Conservation (phyloP, 306 rosid species). For the Phaseolus lunatus region DNA sequence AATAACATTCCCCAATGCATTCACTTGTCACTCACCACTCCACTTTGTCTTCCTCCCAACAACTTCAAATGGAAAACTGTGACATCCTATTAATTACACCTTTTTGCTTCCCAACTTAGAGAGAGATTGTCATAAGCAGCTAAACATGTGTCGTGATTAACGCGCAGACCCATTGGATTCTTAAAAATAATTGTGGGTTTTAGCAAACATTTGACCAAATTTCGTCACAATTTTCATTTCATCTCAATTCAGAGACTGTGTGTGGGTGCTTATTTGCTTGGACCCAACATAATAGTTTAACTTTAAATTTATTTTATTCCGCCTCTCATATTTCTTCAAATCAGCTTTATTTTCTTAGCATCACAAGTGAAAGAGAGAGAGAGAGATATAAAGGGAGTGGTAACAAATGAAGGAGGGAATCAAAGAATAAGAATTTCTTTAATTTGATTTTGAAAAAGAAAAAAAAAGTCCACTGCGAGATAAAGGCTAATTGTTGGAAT, state of each 20-base stretch:
- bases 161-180: constrained; percentile 71
- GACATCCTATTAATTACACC: constrained; percentile 33
- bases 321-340: constrained; percentile 30
- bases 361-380: neutral
- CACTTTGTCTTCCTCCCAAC: constrained; percentile 50
- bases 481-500: constrained; percentile 52
- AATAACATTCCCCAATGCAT: constrained; percentile 61
- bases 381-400: constrained; percentile 27
- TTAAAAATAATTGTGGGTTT: constrained; percentile 40
- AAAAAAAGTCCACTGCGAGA: constrained; percentile 58
- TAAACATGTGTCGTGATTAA: constrained; percentile 66
- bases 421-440: constrained; percentile 76
- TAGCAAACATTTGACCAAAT: constrained; percentile 63
- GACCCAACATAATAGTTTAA: constrained; percentile 14
- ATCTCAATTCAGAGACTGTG: neutral
- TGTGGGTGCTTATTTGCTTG: neutral
- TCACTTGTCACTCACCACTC: constrained; percentile 46
- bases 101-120: constrained; percentile 50
- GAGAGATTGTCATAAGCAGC: constrained; percentile 15
- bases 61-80: constrained; percentile 48
- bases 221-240: constrained; percentile 24
- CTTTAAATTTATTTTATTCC: constrained; percentile 42
- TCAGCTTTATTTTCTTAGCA: constrained; percentile 62
- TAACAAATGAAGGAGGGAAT: constrained; percentile 50
- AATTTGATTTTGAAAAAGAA: constrained; percentile 3